Percentiles rank a stretch among this genome's conserved stretches.
These are phyloP conservation scores for Candida chauliodis DNA, from an alignment of 805 yeast genomes.

Conservation along the genomic window DNA sequence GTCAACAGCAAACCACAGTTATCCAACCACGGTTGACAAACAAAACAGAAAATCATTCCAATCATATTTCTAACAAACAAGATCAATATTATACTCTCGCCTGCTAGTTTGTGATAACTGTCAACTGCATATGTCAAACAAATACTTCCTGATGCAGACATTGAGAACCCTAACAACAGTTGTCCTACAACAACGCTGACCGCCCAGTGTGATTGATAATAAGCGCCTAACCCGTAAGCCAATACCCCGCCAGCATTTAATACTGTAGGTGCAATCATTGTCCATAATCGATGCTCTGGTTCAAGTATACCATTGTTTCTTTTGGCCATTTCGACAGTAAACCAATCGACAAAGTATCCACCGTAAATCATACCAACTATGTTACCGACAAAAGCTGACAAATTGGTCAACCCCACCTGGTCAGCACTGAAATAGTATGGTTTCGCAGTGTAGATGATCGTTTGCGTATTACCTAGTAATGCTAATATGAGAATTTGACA, in stretches of 20 bases:
- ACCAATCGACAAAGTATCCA: constrained; percentile 41
- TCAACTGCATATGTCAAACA: constrained; percentile 43
- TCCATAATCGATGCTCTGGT: constrained; percentile 24
- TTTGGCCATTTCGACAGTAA: constrained; percentile 23
- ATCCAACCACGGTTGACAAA: constrained; percentile 43
- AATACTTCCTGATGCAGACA: constrained; percentile 44
- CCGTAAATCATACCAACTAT: constrained; percentile 44
- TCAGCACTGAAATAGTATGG: constrained; percentile 40
- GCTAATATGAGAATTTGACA: constrained; percentile 50
- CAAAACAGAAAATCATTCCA: constrained; percentile 46
- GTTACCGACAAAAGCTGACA: constrained; percentile 41
- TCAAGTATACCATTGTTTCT: constrained; percentile 29
- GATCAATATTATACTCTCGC: constrained; percentile 39
- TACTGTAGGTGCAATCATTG: constrained; percentile 36
- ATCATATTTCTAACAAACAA: constrained; percentile 32
- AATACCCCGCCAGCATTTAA: constrained; percentile 44
- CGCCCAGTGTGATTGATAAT: constrained; percentile 24
- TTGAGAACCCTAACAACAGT: constrained; percentile 26
- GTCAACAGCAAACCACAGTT: constrained; percentile 35
- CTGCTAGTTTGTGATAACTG: constrained; percentile 39
- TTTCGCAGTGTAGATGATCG: constrained; percentile 31
- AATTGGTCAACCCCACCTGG: constrained; percentile 40
- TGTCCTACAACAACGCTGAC: constrained; percentile 26
- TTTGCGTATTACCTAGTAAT: constrained; percentile 40
- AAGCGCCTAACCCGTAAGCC: constrained; percentile 42